These are phyloP conservation scores for Ilyonectria destructans DNA, from an alignment of 2,329 filamentous ascomycete genomes.

Conservation along the genomic window DNA sequence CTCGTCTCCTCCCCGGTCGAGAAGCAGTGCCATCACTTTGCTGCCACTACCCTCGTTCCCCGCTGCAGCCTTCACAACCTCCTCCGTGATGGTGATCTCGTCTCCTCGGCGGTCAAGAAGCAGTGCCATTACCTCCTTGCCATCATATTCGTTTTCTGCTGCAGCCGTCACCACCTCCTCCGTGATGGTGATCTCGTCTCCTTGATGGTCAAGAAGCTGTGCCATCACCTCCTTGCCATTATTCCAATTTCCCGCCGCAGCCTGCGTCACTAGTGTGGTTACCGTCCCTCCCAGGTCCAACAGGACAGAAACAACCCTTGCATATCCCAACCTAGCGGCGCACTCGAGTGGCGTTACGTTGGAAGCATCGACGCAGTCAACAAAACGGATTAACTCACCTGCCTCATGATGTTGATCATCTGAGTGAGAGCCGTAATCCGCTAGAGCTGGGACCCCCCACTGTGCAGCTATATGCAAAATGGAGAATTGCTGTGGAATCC, in stretches of 20 bases:
- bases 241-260: background rate
- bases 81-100: background rate
- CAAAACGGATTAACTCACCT: background rate
- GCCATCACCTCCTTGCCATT: background rate
- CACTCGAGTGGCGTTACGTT: background rate
- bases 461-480: slow-evolving; percentile 8
- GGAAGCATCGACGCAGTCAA: slow-evolving; percentile 8
- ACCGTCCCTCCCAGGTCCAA: slow-evolving; percentile 1
- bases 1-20: too few species aligned
- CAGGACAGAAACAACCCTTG: background rate
- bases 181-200: background rate
- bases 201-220: background rate
- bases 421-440: slow-evolving; percentile 1
- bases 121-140: background rate
- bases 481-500: slow-evolving; percentile 9
- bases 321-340: background rate
- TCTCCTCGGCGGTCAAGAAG: background rate
- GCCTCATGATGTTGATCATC: background rate
- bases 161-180: background rate
- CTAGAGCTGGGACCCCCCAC: slow-evolving; percentile 3
- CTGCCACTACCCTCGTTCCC: too few species aligned
- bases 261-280: background rate
- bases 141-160: rapidly evolving
- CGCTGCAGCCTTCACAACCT: background rate
- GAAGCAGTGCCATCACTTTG: too few species aligned